Conservation (phyloP, 2,329 filamentous ascomycete species). For the Knufia petricola region DNA sequence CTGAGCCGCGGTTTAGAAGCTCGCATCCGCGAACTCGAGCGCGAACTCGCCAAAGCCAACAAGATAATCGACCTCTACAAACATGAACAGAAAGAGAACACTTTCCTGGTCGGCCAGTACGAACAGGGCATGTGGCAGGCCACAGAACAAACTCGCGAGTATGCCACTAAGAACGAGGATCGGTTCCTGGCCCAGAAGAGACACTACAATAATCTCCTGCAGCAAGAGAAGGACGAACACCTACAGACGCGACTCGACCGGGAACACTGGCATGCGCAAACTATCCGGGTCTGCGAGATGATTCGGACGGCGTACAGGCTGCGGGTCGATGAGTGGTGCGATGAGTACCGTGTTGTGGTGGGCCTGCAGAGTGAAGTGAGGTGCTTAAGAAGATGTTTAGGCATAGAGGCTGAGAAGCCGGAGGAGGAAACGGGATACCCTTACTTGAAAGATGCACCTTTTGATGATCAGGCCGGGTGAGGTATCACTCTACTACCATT, state of each 20-base stretch:
- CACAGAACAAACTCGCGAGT: conserved; percentile 43
- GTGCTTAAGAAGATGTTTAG: conserved; percentile 38
- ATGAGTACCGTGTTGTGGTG: conserved; percentile 35
- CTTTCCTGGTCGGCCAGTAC: conserved; percentile 39
- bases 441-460: conserved; percentile 35
- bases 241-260: conserved; percentile 40
- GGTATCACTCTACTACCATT: not conserved
- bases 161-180: conserved; percentile 41
- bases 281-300: conserved; percentile 40
- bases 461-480: conserved; percentile 20
- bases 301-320: conserved; percentile 39
- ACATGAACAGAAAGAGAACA: conserved; percentile 40
- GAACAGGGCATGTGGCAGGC: conserved; percentile 38
- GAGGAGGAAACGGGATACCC: conserved; percentile 43
- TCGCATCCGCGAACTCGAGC: conserved; percentile 41
- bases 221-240: conserved; percentile 42
- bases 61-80: conserved; percentile 34
- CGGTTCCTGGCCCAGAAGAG: conserved; percentile 38
- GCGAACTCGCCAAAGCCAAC: conserved; percentile 37
- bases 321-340: conserved; percentile 39
- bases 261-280: conserved; percentile 41
- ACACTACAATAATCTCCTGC: conserved; percentile 42
- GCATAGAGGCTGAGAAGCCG: conserved; percentile 39
- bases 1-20: conserved; percentile 34
- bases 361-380: conserved; percentile 42